Conservation (phyloP, 2,329 filamentous ascomycete species). For the Microdochium nivale region DNA sequence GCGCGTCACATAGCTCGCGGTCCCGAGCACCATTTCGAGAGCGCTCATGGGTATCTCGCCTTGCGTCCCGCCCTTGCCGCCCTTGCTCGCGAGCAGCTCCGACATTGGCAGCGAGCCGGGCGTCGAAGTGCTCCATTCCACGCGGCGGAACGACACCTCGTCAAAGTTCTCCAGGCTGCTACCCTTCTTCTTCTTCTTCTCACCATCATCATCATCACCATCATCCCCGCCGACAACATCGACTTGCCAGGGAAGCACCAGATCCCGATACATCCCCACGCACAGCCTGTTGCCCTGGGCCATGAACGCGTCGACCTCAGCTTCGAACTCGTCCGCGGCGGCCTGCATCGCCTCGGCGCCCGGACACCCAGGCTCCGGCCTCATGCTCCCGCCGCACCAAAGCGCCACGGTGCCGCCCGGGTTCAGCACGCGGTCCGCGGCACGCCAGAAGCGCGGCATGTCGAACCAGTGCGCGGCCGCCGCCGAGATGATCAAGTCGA, state of each 20-base stretch:
- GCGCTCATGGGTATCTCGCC: slow-evolving; percentile 17
- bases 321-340: slow-evolving; percentile 26
- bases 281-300: slow-evolving; percentile 32
- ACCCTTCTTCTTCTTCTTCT: too few species aligned
- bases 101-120: background rate
- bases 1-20: slow-evolving; percentile 28
- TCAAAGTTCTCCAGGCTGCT: slow-evolving; percentile 23
- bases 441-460: slow-evolving; percentile 38
- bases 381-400: slow-evolving; percentile 29
- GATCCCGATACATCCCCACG: slow-evolving; percentile 27
- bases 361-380: slow-evolving; percentile 24
- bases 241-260: slow-evolving; percentile 41
- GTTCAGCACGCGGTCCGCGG: slow-evolving; percentile 35
- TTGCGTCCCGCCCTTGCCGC: slow-evolving; percentile 17
- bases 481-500: slow-evolving; percentile 42
- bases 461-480: slow-evolving; percentile 52
- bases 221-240: slow-evolving; percentile 13
- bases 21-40: slow-evolving; percentile 26
- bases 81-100: slow-evolving; percentile 1
- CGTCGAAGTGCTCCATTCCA: slow-evolving; percentile 30
- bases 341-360: slow-evolving; percentile 27
- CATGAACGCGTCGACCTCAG: slow-evolving; percentile 26
- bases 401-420: slow-evolving; percentile 46
- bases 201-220: background rate
- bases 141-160: slow-evolving; percentile 25